Conservation (phyloP, 441 rosid genomes). For the Pelargonium exstipulatum region DNA sequence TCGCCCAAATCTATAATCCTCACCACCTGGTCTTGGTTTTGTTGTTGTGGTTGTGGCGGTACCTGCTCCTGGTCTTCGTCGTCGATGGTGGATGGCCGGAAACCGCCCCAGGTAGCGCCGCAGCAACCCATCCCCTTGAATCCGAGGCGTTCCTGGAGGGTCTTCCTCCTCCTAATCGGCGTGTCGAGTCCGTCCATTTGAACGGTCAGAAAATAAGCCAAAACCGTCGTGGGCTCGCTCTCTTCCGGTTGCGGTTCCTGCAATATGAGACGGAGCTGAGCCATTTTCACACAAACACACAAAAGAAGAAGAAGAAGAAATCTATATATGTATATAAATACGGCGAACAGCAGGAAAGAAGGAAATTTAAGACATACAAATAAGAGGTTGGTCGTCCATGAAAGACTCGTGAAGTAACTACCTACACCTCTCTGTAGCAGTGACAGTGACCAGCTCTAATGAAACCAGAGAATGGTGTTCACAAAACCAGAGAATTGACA, state of each 20-base stretch:
- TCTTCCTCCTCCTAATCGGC: constrained; percentile 31
- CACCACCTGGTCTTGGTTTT: not conserved
- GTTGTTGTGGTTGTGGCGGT: not conserved
- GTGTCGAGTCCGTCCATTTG: constrained; percentile 41
- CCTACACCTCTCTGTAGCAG: not conserved
- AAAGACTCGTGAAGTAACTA: constrained; percentile 30
- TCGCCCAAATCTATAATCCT: constrained; percentile 12
- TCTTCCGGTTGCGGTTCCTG: constrained; percentile 43
- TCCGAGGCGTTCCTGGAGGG: constrained; percentile 55
- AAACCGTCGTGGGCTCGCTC: constrained; percentile 37
- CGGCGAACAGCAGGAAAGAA: not conserved
- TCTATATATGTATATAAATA: not conserved
- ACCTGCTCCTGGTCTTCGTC: constrained; percentile 25
- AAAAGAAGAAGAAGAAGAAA: not conserved
- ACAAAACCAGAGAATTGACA: constrained; percentile 19
- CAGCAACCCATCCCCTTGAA: constrained; percentile 55
- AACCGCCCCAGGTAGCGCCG: constrained; percentile 44
- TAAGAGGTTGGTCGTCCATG: constrained; percentile 18
- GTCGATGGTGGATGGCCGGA: constrained; percentile 35
- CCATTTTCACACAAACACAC: constrained; percentile 34
- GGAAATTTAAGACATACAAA: constrained; percentile 6
- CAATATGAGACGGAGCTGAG: constrained; percentile 44
- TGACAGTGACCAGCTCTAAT: not conserved
- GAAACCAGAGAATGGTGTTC: not conserved
- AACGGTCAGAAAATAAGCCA: constrained; percentile 39